Base-by-base conservation (phyloP, 495 filamentous ascomycete genomes). In the Lophium mytilinum region DNA sequence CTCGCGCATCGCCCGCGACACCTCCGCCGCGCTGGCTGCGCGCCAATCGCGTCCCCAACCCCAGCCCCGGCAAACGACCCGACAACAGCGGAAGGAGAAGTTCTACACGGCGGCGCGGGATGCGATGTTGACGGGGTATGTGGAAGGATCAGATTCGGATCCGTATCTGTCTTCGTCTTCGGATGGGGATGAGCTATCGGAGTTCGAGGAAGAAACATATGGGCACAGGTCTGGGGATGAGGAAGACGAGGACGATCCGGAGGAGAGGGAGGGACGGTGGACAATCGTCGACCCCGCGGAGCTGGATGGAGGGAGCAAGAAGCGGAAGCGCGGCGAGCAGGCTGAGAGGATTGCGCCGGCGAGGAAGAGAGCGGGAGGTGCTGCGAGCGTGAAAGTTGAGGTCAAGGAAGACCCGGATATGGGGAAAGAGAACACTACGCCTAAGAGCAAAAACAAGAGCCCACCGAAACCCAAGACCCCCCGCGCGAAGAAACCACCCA, bases 381-480 rank as follows among this genome's bases (percentile, higher is more conserved):
- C 43, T 15, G 14, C 21, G 18, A 24, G 35, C 4, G 48, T 30
- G 12, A 11, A 33, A 15, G 6, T 2, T 30, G 14, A 51, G 11
- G 14, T 36, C 34, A 30, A 30, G 47, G 1, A 5, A 9, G 21
- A 50, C 46, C 46, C 30, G 3, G 21, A 50, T 1, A n/a, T 0
- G 34, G 9, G 7, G 47, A 15, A n/a, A 18, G 47, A 14, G 24
- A 30, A 30, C 24, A 30, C 2, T 30, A n/a, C n/a, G n/a, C 24
- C 24, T 8, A 72, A 72, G 54, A 43, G 61, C 10, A 66, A 66
- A 40, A 78, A 74, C 24, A 30, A 30, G 24, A 56, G 64, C 76
- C 5, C 76, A 74, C 9, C 80, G 84, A 11, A 77, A 81, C 50
- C 87, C 87, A 83, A 78, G 58, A 75, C 80, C 43, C 78, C 81